Evolutionary conservation across 192 early-diverging fungal species (phyloP).

Genomic region (Coemansia sp.): DNA sequence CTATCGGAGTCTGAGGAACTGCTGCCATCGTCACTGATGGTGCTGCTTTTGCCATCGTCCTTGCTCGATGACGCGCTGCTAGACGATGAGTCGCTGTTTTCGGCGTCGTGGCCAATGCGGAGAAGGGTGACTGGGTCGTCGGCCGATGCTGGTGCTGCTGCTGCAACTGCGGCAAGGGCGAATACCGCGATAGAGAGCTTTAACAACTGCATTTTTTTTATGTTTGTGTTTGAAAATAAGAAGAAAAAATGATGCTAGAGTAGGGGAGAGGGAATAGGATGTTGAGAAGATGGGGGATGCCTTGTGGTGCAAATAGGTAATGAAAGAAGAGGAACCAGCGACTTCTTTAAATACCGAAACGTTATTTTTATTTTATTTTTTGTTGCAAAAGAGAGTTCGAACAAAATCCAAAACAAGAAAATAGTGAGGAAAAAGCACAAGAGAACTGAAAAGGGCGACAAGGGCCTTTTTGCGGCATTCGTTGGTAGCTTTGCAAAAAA

Average conservation of each 20-base stretch:
- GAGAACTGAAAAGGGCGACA: neutral
- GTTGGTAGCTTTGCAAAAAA: too few relatives aligned
- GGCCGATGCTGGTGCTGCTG: conserved; percentile 9
- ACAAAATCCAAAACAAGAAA: neutral
- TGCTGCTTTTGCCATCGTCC: neutral
- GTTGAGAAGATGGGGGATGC: neutral
- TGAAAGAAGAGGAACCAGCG: neutral
- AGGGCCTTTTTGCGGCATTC: neutral
- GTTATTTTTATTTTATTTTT: neutral
- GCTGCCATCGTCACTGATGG: neutral
- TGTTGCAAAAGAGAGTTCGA: neutral
- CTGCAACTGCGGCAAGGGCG: conserved; percentile 17
- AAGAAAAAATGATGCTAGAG: neutral
- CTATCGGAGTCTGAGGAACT: neutral
- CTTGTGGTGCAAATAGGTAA: neutral
- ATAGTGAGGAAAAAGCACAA: neutral
- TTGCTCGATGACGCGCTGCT: neutral
- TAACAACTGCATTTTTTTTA: conserved; percentile 22
- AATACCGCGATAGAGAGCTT: conserved; percentile 25
- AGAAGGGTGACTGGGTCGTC: conserved; percentile 2
- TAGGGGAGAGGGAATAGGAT: neutral
- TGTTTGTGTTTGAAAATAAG: conserved; percentile 1
- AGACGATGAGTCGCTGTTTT: neutral
- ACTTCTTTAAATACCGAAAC: neutral
- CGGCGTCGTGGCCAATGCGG: conserved; percentile 19